Conservation (phyloP, 169 alveolate genomes). For the Plasmodium knowlesi region DNA sequence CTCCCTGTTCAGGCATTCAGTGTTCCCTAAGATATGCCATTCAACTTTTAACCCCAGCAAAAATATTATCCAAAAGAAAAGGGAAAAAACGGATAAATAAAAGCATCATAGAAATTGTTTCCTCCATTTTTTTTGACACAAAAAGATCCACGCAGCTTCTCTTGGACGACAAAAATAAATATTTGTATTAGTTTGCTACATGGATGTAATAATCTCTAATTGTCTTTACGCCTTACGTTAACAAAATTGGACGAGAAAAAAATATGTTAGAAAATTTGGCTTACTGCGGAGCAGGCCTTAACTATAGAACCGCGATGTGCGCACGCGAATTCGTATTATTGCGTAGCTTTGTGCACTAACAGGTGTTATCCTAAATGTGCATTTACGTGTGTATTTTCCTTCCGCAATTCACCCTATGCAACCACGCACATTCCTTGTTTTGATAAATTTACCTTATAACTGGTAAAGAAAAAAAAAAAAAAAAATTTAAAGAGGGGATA, state of each 20-base stretch:
- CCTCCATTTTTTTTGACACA: constrained; percentile 94
- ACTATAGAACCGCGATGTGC: neutral
- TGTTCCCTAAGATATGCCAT: constrained; percentile 84
- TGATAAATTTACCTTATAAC: neutral
- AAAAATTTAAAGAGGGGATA: neutral
- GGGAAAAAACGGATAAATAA: constrained; percentile 88
- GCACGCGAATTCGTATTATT: neutral
- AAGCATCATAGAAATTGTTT: constrained; percentile 93
- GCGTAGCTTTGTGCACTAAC: neutral
- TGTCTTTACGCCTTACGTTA: neutral
- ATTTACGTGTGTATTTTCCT: neutral
- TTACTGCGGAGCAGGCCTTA: neutral
- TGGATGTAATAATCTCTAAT: neutral
- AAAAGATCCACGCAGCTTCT: constrained; percentile 94
- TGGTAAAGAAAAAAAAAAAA: neutral
- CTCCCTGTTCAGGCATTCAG: constrained; percentile 31
- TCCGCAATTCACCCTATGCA: neutral
- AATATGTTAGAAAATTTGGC: neutral
- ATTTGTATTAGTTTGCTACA: constrained; percentile 35
- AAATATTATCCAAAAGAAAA: constrained; percentile 93
- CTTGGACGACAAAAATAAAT: constrained; percentile 86
- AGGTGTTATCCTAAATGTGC: neutral
- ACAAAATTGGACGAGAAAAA: neutral
- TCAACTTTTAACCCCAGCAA: constrained; percentile 96
- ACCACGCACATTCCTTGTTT: neutral